A percentile compares a stretch with the other conserved stretches of the same genome.
These are phyloP conservation scores for Saccharomycopsis phalli DNA, from an alignment of 1,139 yeast species.

Conservation along the genomic window DNA sequence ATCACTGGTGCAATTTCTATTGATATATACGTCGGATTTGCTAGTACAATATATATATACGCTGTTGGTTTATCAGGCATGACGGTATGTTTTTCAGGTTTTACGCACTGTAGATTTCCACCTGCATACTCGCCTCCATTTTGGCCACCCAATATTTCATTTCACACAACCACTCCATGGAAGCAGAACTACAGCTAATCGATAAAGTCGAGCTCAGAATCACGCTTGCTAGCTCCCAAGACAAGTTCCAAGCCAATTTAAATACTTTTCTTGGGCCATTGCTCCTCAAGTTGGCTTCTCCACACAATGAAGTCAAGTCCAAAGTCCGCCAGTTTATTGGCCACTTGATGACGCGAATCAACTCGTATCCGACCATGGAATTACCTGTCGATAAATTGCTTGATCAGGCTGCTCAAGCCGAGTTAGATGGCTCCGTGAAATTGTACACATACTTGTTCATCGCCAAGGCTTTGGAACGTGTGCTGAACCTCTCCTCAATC, in stretches of 20 bases:
- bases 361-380: conserved; percentile 43
- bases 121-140: no score
- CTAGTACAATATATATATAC: no score
- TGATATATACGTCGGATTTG: no score
- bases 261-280: conserved; percentile 67
- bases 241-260: conserved; percentile 53
- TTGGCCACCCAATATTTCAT: no score
- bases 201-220: conserved; percentile 77
- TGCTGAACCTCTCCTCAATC: conserved; percentile 29
- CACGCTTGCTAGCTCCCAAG: conserved; percentile 66
- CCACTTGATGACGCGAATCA: conserved; percentile 58
- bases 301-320: conserved; percentile 55
- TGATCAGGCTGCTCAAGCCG: conserved; percentile 47
- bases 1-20: no score
- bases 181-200: conserved; percentile 48
- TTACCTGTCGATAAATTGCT: conserved; percentile 58
- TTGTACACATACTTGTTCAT: conserved; percentile 60
- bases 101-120: no score
- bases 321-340: conserved; percentile 62
- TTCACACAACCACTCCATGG: no score
- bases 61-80: no score
- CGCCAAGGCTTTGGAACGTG: conserved; percentile 54
- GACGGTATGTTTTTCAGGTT: no score
- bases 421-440: conserved; percentile 31
- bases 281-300: conserved; percentile 68